Evolutionary conservation across 768 basidiomycete genomes (phyloP).

Genomic region (Lactarius deliciosus): DNA sequence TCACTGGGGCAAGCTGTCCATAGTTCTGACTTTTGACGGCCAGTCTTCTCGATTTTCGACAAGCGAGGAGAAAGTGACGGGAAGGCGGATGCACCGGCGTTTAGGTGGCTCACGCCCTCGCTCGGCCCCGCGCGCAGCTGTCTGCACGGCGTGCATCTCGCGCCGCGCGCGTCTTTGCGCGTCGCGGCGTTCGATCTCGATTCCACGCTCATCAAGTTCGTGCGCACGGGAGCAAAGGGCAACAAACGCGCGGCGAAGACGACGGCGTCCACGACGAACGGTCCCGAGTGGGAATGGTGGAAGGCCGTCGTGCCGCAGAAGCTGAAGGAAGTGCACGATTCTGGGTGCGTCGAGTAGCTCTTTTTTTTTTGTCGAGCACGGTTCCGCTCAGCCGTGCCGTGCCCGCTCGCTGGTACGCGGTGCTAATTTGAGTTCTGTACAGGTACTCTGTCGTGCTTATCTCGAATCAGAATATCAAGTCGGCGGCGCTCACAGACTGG

Average conservation of each 20-base stretch:
- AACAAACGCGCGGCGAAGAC: slow-evolving; percentile 33
- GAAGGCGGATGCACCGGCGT: slow-evolving; percentile 21
- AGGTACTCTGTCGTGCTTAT: slow-evolving; percentile 75
- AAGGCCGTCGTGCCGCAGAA: slow-evolving; percentile 56
- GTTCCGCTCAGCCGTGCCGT: slow-evolving; percentile 1
- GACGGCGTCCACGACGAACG: slow-evolving; percentile 30
- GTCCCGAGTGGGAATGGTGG: slow-evolving; percentile 77
- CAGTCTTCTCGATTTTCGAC: slow-evolving; percentile 36
- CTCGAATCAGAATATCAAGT: slow-evolving; percentile 72
- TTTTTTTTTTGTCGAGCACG: neutral
- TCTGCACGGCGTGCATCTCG: slow-evolving; percentile 39
- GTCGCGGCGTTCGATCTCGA: slow-evolving; percentile 86
- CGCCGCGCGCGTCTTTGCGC: slow-evolving; percentile 49
- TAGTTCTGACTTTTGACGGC: neutral
- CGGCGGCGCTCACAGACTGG: slow-evolving; percentile 57
- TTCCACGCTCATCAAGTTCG: slow-evolving; percentile 71
- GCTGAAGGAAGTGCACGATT: slow-evolving; percentile 55
- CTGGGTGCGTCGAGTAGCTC: slow-evolving; percentile 50
- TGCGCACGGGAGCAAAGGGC: slow-evolving; percentile 36
- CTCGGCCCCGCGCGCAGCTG: slow-evolving; percentile 38
- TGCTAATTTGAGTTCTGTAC: neutral
- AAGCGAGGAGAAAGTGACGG: slow-evolving; percentile 20
- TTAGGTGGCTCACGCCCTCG: slow-evolving; percentile 37
- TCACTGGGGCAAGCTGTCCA: neutral
- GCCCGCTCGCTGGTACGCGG: neutral